Evolutionary conservation across 1,284 basidiomycete species (phyloP).

Genomic region (Taiwanofungus camphoratus): DNA sequence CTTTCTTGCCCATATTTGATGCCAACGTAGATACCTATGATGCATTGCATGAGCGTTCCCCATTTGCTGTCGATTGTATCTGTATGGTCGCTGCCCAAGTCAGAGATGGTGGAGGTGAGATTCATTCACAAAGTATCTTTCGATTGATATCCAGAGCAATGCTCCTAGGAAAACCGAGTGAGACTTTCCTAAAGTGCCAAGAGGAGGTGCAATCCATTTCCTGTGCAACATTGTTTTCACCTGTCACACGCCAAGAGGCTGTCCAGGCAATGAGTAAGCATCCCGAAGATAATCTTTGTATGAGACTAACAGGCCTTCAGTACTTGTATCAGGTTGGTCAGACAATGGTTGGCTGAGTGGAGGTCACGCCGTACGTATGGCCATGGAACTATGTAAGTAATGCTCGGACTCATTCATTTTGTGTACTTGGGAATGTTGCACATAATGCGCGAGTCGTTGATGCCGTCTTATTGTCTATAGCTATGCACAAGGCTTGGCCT

Average conservation of each 20-base stretch:
- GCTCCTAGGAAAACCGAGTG: slow-evolving; percentile 52
- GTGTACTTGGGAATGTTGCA: background rate
- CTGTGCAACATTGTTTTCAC: slow-evolving; percentile 79
- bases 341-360: slow-evolving; percentile 90
- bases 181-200: slow-evolving; percentile 58
- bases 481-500: slow-evolving; percentile 87
- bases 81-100: slow-evolving; percentile 88
- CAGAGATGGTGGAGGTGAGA: slow-evolving; percentile 77
- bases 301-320: slow-evolving; percentile 32
- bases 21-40: slow-evolving; percentile 75
- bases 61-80: slow-evolving; percentile 81
- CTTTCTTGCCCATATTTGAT: slow-evolving; percentile 86
- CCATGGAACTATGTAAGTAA: slow-evolving; percentile 76
- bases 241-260: slow-evolving; percentile 76
- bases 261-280: slow-evolving; percentile 84
- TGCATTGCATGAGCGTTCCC: slow-evolving; percentile 71
- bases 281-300: slow-evolving; percentile 3
- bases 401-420: background rate
- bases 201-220: slow-evolving; percentile 84
- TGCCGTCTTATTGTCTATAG: slow-evolving; percentile 31
- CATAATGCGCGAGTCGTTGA: background rate
- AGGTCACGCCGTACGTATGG: slow-evolving; percentile 90
- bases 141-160: background rate
- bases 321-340: slow-evolving; percentile 85
- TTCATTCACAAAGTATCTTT: background rate